phyloP scores from a whole-genome alignment of 331 rosid genomes.

The Acacia concinna region DNA sequence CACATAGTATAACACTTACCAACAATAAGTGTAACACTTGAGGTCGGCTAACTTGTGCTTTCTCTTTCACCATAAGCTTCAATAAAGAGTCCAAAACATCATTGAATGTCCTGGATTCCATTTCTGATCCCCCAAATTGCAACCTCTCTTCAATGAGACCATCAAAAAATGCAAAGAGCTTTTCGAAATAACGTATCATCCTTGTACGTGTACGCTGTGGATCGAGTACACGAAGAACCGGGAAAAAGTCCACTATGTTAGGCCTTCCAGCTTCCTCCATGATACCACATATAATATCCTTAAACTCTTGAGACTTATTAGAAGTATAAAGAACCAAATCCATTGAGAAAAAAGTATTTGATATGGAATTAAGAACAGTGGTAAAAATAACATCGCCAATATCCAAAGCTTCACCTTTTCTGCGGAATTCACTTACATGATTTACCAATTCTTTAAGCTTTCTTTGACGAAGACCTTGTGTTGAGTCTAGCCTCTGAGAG shows the following conservation, averaged over 20 bases:
- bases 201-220: neutral
- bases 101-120: neutral
- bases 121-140: neutral
- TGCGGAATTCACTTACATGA: neutral
- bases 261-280: neutral
- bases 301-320: neutral
- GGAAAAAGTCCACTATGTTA: neutral
- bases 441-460: neutral
- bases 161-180: neutral
- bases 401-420: neutral
- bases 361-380: neutral
- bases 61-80: neutral
- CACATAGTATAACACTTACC: neutral
- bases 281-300: neutral
- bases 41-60: neutral
- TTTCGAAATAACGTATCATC: neutral
- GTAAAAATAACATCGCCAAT: neutral
- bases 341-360: neutral
- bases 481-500: neutral
- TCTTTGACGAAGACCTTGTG: neutral
- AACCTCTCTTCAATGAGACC: neutral
- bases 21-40: neutral
- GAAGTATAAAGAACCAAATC: neutral
- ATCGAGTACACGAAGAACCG: neutral
- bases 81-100: neutral